Percentiles rank a stretch among this genome's conserved stretches.
phyloP scores from a whole-genome alignment of 1,284 basidiomycete genomes.

The Wallemia mellicola region DNA sequence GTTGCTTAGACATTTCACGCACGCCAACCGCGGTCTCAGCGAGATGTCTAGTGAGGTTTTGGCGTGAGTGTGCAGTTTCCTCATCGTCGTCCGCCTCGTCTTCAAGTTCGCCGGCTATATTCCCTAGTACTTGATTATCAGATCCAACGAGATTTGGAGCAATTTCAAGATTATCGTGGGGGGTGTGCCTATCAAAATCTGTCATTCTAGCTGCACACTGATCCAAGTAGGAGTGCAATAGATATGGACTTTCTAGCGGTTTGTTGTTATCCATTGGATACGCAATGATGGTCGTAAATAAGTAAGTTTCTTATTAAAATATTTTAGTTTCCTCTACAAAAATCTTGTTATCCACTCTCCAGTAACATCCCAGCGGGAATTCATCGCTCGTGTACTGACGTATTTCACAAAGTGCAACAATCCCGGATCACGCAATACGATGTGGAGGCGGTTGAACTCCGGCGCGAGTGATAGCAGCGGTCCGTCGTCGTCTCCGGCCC shows the following conservation, averaged over 20 bases:
- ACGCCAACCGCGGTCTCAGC: constrained; percentile 93
- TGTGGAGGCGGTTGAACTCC: constrained; percentile 60
- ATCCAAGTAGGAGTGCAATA: constrained; percentile 55
- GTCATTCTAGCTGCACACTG: constrained; percentile 33
- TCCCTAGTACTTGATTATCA: neutral
- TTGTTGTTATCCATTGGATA: neutral
- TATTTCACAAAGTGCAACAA: constrained; percentile 88
- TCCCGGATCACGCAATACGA: constrained; percentile 71
- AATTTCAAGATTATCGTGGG: neutral
- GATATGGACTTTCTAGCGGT: constrained; percentile 27
- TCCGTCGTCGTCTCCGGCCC: constrained; percentile 36
- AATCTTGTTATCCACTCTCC: constrained; percentile 31
- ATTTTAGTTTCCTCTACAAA: neutral
- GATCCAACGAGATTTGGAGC: neutral
- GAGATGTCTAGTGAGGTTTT: constrained; percentile 45
- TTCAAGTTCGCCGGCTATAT: neutral
- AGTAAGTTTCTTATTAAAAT: neutral
- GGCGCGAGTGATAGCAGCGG: constrained; percentile 70
- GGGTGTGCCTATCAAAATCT: constrained; percentile 25
- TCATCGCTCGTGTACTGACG: constrained; percentile 52
- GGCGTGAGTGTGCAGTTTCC: constrained; percentile 2
- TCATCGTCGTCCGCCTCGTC: constrained; percentile 5
- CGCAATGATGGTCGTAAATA: neutral
- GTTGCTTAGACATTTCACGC: constrained; percentile 93
- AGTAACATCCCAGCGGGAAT: constrained; percentile 67